Evolutionary conservation across 805 yeast genomes (phyloP).

Genomic region (Candida glaebosa): DNA sequence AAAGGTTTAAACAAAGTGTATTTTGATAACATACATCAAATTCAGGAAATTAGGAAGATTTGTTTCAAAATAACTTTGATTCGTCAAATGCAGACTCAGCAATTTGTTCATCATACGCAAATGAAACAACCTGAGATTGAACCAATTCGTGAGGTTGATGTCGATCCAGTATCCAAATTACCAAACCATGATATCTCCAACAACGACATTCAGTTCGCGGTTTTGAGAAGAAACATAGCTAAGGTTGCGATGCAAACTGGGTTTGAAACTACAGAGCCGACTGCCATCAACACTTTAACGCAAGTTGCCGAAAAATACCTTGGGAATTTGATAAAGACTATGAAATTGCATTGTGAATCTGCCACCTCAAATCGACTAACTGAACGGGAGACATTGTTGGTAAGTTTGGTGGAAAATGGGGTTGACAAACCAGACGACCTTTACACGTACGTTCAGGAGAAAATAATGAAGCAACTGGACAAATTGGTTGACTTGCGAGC

Average conservation of each 20-base stretch:
- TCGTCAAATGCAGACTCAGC: conserved; percentile 85
- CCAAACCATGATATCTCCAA: conserved; percentile 61
- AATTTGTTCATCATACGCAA: conserved; percentile 70
- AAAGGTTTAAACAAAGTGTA: conserved; percentile 62
- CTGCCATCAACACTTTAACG: conserved; percentile 74
- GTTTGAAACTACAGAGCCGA: conserved; percentile 76
- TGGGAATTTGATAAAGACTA: conserved; percentile 65
- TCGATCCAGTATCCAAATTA: conserved; percentile 80
- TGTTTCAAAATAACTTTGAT: conserved; percentile 87
- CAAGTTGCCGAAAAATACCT: conserved; percentile 81
- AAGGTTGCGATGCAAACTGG: conserved; percentile 90
- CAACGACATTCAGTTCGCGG: conserved; percentile 59
- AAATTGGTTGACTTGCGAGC: conserved; percentile 66
- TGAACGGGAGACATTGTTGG: conserved; percentile 45
- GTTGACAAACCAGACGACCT: conserved; percentile 74
- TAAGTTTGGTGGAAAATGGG: conserved; percentile 82
- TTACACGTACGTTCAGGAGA: conserved; percentile 70
- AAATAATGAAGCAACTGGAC: conserved; percentile 60
- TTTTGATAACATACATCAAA: conserved; percentile 64
- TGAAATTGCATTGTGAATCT: conserved; percentile 71
- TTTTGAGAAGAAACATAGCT: conserved; percentile 66
- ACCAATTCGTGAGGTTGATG: conserved; percentile 60
- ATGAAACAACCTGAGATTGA: conserved; percentile 67
- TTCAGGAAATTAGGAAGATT: conserved; percentile 83
- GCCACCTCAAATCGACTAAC: conserved; percentile 42